Base-by-base conservation (phyloP, 1,139 yeast genomes). In the Geotrichum cucujoidarum region DNA sequence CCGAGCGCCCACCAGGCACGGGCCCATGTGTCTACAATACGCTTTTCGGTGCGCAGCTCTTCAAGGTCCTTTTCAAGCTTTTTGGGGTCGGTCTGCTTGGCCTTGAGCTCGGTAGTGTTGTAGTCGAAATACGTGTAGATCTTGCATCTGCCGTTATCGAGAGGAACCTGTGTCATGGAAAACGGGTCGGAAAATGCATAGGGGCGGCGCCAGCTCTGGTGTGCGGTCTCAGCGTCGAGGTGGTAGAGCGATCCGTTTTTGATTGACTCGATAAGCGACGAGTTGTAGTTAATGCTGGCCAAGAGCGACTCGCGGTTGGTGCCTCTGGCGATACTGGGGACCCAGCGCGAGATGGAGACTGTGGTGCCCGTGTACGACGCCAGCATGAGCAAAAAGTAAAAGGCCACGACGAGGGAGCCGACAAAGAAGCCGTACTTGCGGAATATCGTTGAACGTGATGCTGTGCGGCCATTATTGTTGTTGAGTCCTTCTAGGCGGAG, bases 1-100 rank as follows among this genome's bases (percentile, higher is more conserved):
- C 68, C 68, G 6, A 56, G 55, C 3, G 66, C 58, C 61, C 62
- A 65, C 59, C 60, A 57, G 10, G 67, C 64, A 24, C 58, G 54
- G 40, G 59, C 57, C 68, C 68, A 65, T 4, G 59, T 59, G 13
- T 56, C 52, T 4, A 63, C 31, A 8, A 62, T 50, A 4, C 48
- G 53, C 10, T 35, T 45, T 44, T 61, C 64, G 2, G 46, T 43
- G 8, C 49, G 33, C 5, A 43, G 33, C 10, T 45, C 39, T 31
- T 50, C 21, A 45, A 40, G 33, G 4, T 10, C 18, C 13, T 25
- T 21, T 35, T 31, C 27, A 43, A 14, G 21, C 1, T 27, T 21
- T 24, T 38, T 42, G 3, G 20, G 16, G 16, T 30, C 20, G 14
- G 16, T 7, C 32, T 14, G 6, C 6, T 31, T n/a, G 32, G 32